phyloP scores from a whole-genome alignment of 495 filamentous ascomycete genomes.

The Hypoxylon fragiforme region DNA sequence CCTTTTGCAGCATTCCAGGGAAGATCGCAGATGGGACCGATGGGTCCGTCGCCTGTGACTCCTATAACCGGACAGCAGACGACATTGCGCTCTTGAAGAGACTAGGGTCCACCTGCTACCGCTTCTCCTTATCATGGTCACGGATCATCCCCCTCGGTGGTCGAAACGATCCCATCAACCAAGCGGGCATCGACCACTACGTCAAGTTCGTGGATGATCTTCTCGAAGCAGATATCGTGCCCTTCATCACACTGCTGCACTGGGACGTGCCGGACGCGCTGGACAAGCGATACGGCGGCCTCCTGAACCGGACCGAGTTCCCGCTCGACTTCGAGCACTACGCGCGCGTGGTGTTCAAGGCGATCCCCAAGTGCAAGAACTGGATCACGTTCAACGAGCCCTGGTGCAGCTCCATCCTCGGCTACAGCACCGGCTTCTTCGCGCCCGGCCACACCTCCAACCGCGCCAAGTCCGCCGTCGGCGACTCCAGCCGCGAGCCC shows the following conservation, averaged over 20 bases:
- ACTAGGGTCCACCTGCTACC: constrained; percentile 66
- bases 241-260: constrained; percentile 66
- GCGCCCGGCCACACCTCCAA: constrained; percentile 64
- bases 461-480: constrained; percentile 55
- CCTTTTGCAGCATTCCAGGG: constrained; percentile 71
- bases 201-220: constrained; percentile 64
- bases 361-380: constrained; percentile 61
- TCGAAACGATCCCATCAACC: constrained; percentile 64
- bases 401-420: constrained; percentile 62
- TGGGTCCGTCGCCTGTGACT: constrained; percentile 73
- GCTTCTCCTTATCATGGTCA: constrained; percentile 77
- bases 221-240: constrained; percentile 59
- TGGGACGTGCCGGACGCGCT: constrained; percentile 65
- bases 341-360: constrained; percentile 59
- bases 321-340: constrained; percentile 63
- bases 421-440: constrained; percentile 62
- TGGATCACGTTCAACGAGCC: constrained; percentile 73
- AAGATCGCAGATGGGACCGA: constrained; percentile 73
- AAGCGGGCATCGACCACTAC: constrained; percentile 62
- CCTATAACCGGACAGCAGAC: constrained; percentile 71
- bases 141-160: constrained; percentile 70
- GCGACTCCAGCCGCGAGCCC: constrained; percentile 60
- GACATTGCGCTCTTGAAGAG: constrained; percentile 73
- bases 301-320: constrained; percentile 62
- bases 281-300: constrained; percentile 64